A percentile compares a stretch with the other conserved stretches of the same genome.
These are phyloP conservation scores for Bremia lactucae DNA, from an alignment of 352 stramenopile species.

Conservation along the genomic window DNA sequence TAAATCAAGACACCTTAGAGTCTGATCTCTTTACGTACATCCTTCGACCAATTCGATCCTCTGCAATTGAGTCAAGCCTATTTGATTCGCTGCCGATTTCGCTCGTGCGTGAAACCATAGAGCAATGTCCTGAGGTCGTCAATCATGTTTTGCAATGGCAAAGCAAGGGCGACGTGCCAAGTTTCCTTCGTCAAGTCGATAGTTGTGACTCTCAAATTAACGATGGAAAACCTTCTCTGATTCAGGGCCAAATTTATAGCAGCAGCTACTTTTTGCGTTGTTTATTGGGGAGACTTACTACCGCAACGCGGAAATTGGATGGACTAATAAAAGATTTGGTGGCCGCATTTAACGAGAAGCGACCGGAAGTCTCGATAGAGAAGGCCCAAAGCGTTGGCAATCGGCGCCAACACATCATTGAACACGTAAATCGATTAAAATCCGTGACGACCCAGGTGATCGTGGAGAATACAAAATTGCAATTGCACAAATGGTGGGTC, in stretches of 20 bases:
- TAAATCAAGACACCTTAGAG: constrained; percentile 32
- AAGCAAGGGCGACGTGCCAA: constrained; percentile 46
- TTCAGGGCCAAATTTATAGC: constrained; percentile 2
- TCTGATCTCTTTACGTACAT: constrained; percentile 76
- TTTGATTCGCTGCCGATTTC: constrained; percentile 67
- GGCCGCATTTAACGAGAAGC: constrained; percentile 12
- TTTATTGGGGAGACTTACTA: constrained; percentile 17
- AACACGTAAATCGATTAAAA: constrained; percentile 57
- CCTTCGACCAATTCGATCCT: constrained; percentile 61
- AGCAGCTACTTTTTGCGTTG: constrained; percentile 24
- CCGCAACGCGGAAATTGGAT: constrained; percentile 18
- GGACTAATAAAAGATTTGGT: constrained; percentile 13
- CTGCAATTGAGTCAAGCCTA: constrained; percentile 67
- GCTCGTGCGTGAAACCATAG: constrained; percentile 63
- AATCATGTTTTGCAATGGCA: constrained; percentile 76
- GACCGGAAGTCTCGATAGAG: constrained; percentile 3
- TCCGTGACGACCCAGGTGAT: constrained; percentile 29
- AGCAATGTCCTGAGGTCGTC: constrained; percentile 63
- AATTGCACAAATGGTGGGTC: constrained; percentile 67
- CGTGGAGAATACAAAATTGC: constrained; percentile 48
- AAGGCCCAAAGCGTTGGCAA: constrained; percentile 4
- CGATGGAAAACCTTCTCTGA: neutral
- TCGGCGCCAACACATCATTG: constrained; percentile 18
- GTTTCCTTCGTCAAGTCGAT: constrained; percentile 30
- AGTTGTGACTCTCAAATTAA: constrained; percentile 1